Evolutionary conservation across 805 yeast genomes (phyloP).

Genomic region (Torulaspora indica): DNA sequence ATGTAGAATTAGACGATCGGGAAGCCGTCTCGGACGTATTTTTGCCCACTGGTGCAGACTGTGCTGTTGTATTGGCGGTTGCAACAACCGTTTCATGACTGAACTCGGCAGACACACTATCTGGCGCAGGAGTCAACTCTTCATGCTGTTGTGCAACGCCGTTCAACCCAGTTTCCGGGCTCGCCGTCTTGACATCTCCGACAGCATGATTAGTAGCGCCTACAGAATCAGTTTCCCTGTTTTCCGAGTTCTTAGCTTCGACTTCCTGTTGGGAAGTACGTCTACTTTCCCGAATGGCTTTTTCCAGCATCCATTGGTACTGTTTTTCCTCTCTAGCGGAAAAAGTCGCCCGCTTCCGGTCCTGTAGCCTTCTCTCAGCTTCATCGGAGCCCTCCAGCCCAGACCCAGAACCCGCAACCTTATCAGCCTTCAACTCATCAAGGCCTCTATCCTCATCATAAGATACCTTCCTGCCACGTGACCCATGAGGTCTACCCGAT

Average conservation of each 20-base stretch:
- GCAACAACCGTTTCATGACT: background rate
- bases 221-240: background rate
- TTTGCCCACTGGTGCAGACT: slow-evolving; percentile 2
- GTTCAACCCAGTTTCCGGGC: background rate
- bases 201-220: background rate
- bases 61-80: background rate
- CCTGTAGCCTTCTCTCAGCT: slow-evolving; percentile 28
- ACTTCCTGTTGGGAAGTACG: slow-evolving; percentile 33
- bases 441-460: background rate
- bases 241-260: background rate
- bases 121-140: background rate
- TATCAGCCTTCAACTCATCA: slow-evolving; percentile 1
- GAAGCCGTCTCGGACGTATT: slow-evolving; percentile 5
- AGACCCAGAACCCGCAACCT: background rate
- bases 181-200: background rate
- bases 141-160: background rate
- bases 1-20: slow-evolving; percentile 12
- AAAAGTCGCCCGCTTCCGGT: slow-evolving; percentile 38
- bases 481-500: slow-evolving; percentile 3
- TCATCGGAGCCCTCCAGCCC: slow-evolving; percentile 13
- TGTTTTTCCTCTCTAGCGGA: slow-evolving; percentile 43
- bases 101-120: background rate
- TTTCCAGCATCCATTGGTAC: slow-evolving; percentile 40
- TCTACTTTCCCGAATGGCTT: slow-evolving; percentile 41
- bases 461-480: slow-evolving; percentile 9